Base-by-base conservation (phyloP, 495 filamentous ascomycete species). In the Mytilinidion resinicola region DNA sequence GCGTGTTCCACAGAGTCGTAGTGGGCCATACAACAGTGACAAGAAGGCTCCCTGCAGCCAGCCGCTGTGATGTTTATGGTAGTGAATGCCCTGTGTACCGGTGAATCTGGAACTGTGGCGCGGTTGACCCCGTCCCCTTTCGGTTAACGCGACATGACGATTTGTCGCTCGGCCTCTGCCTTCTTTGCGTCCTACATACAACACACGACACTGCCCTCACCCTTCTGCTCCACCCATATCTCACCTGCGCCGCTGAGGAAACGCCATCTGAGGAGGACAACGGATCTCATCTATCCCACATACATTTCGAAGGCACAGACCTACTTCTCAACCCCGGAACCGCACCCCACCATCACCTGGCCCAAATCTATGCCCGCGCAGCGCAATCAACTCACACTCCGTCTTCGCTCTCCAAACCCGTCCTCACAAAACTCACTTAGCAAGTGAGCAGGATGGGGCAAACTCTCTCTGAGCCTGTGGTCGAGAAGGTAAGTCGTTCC, bases 381-480 rank as follows among this genome's bases (percentile, higher is more conserved):
- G 38, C 59, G 48, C 21, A 56, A 53, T 46, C 47, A 14, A 15
- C 43, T 59, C 42, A 34, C 57, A 43, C 49, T 61, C 60, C 19
- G 44, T 47, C 61, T 41, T 48, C 38, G 25, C 49, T 41, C 44
- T 25, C 51, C 9, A 53, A 30, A 30, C 25, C 15, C 38, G 19
- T 49, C 35, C 6, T 33, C 49, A 48, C 38, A 34, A 57, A 56
- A 55, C 57, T 56, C 54, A 49, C 35, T 2, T 67, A 67, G 64
- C 36, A 34, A 60, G 34, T 53, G 47, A 57, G 56, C 57, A 63
- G 42, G 33, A 98, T 98, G 93, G 93, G 93, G 83, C 93, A 98
- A 82, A 98, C 93, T 73, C 86, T 98, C 70, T 97, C 93, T 71
- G 95, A 98, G 80, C 93, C 93, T 51, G 92, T 97, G 67, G 87